Conservation (phyloP, 768 basidiomycete genomes). For the Suillus lakei region DNA sequence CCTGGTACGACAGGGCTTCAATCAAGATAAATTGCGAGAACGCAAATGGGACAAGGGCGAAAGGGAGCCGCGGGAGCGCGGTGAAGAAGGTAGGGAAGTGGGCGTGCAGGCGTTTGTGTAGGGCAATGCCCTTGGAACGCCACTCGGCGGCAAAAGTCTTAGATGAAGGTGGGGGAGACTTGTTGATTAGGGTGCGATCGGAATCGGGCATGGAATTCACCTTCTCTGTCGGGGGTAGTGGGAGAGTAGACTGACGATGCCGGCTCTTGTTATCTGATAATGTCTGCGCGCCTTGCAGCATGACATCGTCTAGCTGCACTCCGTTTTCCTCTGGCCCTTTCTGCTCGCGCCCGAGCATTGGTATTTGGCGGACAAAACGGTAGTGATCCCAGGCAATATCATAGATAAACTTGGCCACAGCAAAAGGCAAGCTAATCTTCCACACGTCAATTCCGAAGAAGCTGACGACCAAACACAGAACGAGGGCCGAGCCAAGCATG, state of each 20-base stretch:
- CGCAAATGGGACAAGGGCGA: conserved; percentile 86
- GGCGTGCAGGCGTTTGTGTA: conserved; percentile 18
- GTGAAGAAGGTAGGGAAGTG: conserved; percentile 76
- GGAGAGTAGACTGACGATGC: not conserved
- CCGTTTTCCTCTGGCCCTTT: not conserved
- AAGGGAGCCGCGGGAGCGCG: conserved; percentile 71
- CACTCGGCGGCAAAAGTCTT: not conserved
- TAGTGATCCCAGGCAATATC: conserved; percentile 68
- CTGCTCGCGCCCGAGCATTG: conserved; percentile 19
- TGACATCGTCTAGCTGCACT: not conserved
- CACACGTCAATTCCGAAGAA: conserved; percentile 81
- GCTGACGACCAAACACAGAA: conserved; percentile 76
- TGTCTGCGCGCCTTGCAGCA: not conserved
- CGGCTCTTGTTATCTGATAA: not conserved
- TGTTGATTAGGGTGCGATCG: conserved; percentile 7
- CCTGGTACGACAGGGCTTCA: conserved; percentile 77
- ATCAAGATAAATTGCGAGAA: conserved; percentile 96
- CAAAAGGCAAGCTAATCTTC: conserved; percentile 85
- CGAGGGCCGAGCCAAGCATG: conserved; percentile 68
- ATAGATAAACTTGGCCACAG: conserved; percentile 67
- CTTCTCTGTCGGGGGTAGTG: not conserved
- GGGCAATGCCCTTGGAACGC: not conserved
- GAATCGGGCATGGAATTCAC: conserved; percentile 4
- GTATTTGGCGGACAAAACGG: conserved; percentile 37
- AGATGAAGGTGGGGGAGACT: not conserved